phyloP scores from a whole-genome alignment of 106 monocot genomes.

The Dioscorea alata region DNA sequence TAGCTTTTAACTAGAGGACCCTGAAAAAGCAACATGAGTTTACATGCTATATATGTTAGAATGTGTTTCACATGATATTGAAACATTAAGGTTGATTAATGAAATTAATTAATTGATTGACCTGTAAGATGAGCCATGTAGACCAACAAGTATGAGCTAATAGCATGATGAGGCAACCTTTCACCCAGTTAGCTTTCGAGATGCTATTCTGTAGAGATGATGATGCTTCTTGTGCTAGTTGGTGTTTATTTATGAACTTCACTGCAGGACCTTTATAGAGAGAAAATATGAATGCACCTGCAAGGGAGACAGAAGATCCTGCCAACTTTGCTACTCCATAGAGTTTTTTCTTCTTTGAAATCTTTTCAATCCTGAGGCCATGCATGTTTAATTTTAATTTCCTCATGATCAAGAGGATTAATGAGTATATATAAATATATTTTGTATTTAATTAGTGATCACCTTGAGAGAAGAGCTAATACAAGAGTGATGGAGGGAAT shows the following conservation, averaged over 20 bases:
- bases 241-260: not conserved
- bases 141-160: not conserved
- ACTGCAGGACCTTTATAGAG: conserved; percentile 1
- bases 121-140: not conserved
- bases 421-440: not conserved
- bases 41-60: too few species aligned
- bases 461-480: not conserved
- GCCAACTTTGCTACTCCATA: not conserved
- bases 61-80: too few species aligned
- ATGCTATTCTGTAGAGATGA: not conserved
- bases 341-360: not conserved
- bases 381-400: not conserved
- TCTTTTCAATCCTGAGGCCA: not conserved
- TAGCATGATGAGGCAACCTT: not conserved
- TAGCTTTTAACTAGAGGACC: not conserved
- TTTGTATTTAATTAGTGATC: not conserved
- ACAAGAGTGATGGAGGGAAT: not conserved
- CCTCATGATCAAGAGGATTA: not conserved
- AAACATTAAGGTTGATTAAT: too few species aligned
- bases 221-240: not conserved
- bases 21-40: not conserved
- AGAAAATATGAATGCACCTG: conserved; percentile 1
- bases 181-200: not conserved
- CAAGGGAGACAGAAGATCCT: not conserved
- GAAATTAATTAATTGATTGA: too few species aligned